These are phyloP conservation scores for Metschnikowia matae DNA, from an alignment of 805 yeast species.

Conservation along the genomic window DNA sequence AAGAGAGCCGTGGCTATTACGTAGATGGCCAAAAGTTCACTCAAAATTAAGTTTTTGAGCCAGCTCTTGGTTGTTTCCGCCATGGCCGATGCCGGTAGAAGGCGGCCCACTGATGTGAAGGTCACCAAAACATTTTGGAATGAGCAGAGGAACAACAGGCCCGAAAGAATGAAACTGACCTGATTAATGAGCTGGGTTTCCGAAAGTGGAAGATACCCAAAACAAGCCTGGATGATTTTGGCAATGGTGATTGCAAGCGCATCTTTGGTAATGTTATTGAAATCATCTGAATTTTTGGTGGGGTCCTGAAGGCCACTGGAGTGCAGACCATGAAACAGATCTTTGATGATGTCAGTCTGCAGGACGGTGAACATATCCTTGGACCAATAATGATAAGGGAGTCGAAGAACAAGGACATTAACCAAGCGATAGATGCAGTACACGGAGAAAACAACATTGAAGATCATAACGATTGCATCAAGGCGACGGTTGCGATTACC, in stretches of 20 bases:
- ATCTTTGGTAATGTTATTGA: constrained; percentile 29
- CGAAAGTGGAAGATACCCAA: constrained; percentile 26
- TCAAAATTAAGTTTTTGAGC: constrained; percentile 36
- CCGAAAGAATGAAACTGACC: constrained; percentile 50
- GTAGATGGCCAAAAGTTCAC: constrained; percentile 48
- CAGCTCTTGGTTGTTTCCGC: constrained; percentile 20
- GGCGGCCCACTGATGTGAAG: constrained; percentile 46
- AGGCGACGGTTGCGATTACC: neutral
- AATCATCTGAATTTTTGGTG: neutral
- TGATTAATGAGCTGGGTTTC: constrained; percentile 42
- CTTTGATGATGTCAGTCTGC: no score
- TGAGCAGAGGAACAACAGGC: constrained; percentile 57
- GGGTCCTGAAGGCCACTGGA: no score
- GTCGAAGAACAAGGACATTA: constrained; percentile 37
- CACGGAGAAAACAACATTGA: constrained; percentile 33
- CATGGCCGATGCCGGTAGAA: constrained; percentile 24
- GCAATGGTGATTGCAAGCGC: constrained; percentile 50
- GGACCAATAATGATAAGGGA: constrained; percentile 29
- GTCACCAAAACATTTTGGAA: constrained; percentile 62
- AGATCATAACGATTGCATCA: constrained; percentile 3
- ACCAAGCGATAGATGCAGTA: constrained; percentile 49
- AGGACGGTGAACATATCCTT: no score
- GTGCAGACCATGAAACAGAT: no score
- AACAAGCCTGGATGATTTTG: constrained; percentile 29
- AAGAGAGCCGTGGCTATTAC: constrained; percentile 49